Conservation (phyloP, 768 basidiomycete genomes). For the Leccinum subtestaceum region DNA sequence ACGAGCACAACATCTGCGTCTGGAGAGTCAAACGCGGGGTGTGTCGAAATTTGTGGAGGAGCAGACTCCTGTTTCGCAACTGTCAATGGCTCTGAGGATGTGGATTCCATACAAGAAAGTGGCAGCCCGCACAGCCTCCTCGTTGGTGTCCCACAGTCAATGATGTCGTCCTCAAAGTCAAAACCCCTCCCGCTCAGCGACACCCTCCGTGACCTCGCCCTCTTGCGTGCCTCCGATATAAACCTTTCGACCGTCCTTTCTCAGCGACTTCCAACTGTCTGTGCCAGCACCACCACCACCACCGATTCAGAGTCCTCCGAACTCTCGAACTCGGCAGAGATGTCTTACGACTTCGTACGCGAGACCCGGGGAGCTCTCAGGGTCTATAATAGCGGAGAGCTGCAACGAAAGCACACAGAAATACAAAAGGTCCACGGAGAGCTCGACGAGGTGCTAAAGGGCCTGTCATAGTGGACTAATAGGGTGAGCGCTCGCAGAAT, state of each 20-base stretch:
- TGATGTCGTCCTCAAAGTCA: constrained; percentile 33
- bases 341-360: constrained; percentile 58
- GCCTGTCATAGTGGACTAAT: constrained; percentile 21
- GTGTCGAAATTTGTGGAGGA: constrained; percentile 25
- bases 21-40: constrained; percentile 48
- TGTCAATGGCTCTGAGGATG: constrained; percentile 8
- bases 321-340: constrained; percentile 26
- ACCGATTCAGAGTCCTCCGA: constrained; percentile 11
- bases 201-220: constrained; percentile 69
- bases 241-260: constrained; percentile 36
- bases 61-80: neutral
- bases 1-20: constrained; percentile 58
- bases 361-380: constrained; percentile 56
- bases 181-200: constrained; percentile 52
- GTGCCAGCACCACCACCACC: neutral
- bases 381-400: constrained; percentile 41
- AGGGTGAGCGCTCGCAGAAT: constrained; percentile 10
- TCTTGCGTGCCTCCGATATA: constrained; percentile 59
- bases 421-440: constrained; percentile 56
- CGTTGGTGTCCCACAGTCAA: constrained; percentile 3
- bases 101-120: constrained; percentile 10
- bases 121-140: neutral
- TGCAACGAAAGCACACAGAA: constrained; percentile 49
- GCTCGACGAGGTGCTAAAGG: constrained; percentile 50
- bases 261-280: neutral